Base-by-base conservation (phyloP, 1,139 yeast species). In the Yamadazyma membranifaciens region DNA sequence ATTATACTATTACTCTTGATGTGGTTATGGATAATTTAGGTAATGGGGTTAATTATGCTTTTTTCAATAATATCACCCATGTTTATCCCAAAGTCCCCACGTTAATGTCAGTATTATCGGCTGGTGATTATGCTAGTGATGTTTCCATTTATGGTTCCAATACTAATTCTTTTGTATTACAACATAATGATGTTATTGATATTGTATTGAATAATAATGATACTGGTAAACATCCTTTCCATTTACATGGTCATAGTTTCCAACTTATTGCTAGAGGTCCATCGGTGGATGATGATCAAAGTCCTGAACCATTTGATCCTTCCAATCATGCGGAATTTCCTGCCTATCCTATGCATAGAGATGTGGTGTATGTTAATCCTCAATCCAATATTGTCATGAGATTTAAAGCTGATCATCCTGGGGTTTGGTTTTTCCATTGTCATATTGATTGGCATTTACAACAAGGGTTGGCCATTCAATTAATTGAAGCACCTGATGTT, bases 381-480 rank as follows among this genome's bases (percentile, higher is more conserved):
- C 80, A 81, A 50, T 86, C 89, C 0, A 76, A 80, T 52, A 56
- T 81, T 36, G 88, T 83, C 3, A 49, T 84, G 37, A 68, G 94
- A 56, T 83, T 84, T 60, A 75, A 67, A 51, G 88, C 95, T 39
- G 80, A 83, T 55, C 87, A 87, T 60, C 96, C 96, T 22, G 96
- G 96, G 55, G 88, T 87, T 32, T 87, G 95, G 95, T 73, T 84
- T 56, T 88, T 88, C 87, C 96, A 88, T 62, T 89, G 96, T 66
- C 96, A 88, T 56, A 83, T 88, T 50, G 96, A 88, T 56, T 88
- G 96, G 96, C 96, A 88, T 68, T 75, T 88, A 69, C 81, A 80
- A 54, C 96, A 87, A 64, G 96, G 96, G 46, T 73, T 88, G 46
- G 91, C 89, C 12, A 66, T 83, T 44, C 73, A 78, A 2, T 73